Base-by-base conservation (phyloP, 2,329 filamentous ascomycete species). In the Aspergillus ibericus region DNA sequence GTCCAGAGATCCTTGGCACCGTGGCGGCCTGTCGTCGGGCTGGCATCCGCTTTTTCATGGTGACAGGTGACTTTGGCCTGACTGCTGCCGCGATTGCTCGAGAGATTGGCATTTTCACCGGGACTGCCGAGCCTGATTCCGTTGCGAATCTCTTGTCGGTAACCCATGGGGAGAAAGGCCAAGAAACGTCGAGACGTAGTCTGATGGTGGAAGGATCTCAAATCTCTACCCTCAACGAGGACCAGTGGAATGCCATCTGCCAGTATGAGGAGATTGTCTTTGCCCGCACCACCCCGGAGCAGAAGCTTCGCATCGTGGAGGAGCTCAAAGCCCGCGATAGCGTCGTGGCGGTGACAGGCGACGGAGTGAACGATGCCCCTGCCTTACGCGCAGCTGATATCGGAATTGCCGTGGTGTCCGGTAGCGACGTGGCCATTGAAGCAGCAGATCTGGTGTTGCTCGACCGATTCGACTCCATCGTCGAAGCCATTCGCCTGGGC, bases 121-220 rank as follows among this genome's bases (percentile, higher is more conserved):
- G 80, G 0, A 70, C 75, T 0, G 70, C 75, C 2, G 70, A 78
- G 15, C 80, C 89, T 5, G 83, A 90, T 61, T 78, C 82, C 15
- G 77, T 86, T 4, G 78, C 80, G 0, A 81, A 84, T 1, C 79
- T 90, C 0, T 71, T 76, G 2, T 18, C 35, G n/a, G 49, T 27
- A 8, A 9, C 20, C 6, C 29, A 10, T 32, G 25, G 13, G 22
- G 22, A 20, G 36, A 29, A 42, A 15, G 2, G 29, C 13, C 8
- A 18, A n/a, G 5, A 3, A 20, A 7, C 59, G 0, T 67, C 70
- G 2, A 73, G 76, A 8, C 74, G 76, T 8, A 83, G 86, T 7
- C 83, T 91, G 47, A 83, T 90, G 13, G 77, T 91, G 12, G 87
- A 83, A 46, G 89, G 88, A 0, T 79, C 84, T 0, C 87, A 92